These are phyloP conservation scores for Allodekkera sacchari DNA, from an alignment of 805 yeast genomes.

Conservation along the genomic window DNA sequence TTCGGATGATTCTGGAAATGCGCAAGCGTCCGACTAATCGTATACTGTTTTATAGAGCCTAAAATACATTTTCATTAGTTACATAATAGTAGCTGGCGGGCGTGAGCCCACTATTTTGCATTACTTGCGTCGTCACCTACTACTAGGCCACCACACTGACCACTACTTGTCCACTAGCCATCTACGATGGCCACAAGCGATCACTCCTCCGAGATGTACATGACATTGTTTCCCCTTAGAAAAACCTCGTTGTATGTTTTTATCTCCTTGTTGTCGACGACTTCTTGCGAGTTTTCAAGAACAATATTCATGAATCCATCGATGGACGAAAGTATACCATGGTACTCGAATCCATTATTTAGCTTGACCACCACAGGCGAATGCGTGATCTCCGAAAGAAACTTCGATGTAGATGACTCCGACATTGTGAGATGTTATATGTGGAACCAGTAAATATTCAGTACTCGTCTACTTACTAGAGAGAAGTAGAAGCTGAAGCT, in stretches of 20 bases:
- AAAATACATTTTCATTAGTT: too few species aligned
- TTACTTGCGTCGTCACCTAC: too few species aligned
- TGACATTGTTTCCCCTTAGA: conserved; percentile 80
- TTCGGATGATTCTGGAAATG: not conserved
- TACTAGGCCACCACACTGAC: too few species aligned
- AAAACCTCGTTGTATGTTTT: conserved; percentile 67
- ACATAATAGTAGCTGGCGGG: too few species aligned
- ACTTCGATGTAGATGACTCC: conserved; percentile 54
- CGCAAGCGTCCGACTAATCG: too few species aligned
- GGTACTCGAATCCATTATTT: conserved; percentile 80
- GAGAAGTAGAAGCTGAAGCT: not conserved
- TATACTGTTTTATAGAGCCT: too few species aligned
- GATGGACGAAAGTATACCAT: conserved; percentile 60
- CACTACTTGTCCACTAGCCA: too few species aligned
- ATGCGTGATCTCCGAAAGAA: conserved; percentile 73
- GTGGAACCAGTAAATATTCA: too few species aligned
- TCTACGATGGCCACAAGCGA: too few species aligned
- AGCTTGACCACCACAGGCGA: conserved; percentile 74
- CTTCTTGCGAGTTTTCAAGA: conserved; percentile 67
- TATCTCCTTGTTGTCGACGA: conserved; percentile 40
- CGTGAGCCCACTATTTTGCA: too few species aligned
- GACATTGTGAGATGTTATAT: conserved; percentile 10
- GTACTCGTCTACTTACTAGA: too few species aligned
- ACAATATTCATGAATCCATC: conserved; percentile 98
- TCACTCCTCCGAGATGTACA: conserved; percentile 28